A percentile compares a stretch with the other conserved stretches of the same genome.
Conservation (phyloP, 2,329 filamentous ascomycete genomes). For the Leptographium wingfieldii region DNA sequence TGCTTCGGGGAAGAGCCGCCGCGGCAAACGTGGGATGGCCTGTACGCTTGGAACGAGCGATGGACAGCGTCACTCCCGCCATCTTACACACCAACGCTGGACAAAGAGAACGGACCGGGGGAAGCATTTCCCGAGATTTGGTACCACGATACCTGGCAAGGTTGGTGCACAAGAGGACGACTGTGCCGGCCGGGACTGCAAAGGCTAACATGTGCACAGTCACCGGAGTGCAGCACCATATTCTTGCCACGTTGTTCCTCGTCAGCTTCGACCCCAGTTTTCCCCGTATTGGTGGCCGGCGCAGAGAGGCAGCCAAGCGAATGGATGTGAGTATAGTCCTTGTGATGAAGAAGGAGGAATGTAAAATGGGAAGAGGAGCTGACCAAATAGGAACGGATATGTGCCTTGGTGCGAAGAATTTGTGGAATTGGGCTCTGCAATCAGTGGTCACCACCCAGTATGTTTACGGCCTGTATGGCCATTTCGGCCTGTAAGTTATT, state of each 20-base stretch:
- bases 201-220: conserved; percentile 22
- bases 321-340: conserved; percentile 3
- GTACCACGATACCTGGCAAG: conserved; percentile 42
- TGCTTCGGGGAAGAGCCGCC: conserved; percentile 38
- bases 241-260: conserved; percentile 44
- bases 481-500: conserved; percentile 35
- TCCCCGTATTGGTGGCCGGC: conserved; percentile 33
- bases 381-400: conserved; percentile 26
- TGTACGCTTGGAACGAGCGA: conserved; percentile 30
- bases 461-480: conserved; percentile 44
- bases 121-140: conserved; percentile 44
- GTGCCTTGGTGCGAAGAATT: conserved; percentile 34
- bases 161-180: conserved; percentile 15
- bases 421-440: conserved; percentile 49
- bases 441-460: conserved; percentile 36
- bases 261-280: conserved; percentile 41
- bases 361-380: background rate
- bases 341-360: background rate
- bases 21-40: conserved; percentile 26
- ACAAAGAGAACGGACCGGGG: conserved; percentile 22
- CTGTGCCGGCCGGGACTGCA: too few relatives aligned
- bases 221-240: conserved; percentile 47
- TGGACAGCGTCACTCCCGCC: conserved; percentile 35
- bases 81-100: conserved; percentile 43
- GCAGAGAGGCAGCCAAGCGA: conserved; percentile 7